Evolutionary conservation across 306 rosid genomes (phyloP), one percentile per base, ranked within the genome.

Genomic region (Lathyrus sativus): DNA sequence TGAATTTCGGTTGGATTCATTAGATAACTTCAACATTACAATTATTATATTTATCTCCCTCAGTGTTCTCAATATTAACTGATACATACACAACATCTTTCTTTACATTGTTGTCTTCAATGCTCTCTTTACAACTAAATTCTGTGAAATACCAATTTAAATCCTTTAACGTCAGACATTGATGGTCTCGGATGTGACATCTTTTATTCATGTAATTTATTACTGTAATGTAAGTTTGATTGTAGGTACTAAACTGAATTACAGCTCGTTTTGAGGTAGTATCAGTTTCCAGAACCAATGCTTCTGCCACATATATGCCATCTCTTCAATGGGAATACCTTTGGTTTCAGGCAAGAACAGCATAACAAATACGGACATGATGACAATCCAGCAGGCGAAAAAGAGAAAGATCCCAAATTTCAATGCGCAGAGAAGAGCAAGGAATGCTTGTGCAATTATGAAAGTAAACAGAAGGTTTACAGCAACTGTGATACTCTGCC

Each of bases 231-330:
- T 9, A 45, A 48, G 35, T 12, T 51, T 53, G 38, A 41, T 56
- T 15, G 39, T 50, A 51, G n/a, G 44, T 51, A 11, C 31, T 50
- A 53, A 42, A 58, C 18, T 35, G 39, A 11, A 51, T 29, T 39
- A 38, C n/a, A 43, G 37, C 38, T 50, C 22, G 19, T 56, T 29
- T 28, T 38, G 59, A 29, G 86, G 75, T 71, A 91, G 62, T 29
- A 87, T 44, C 67, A 51, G 70, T 64, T 74, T 81, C 85, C 85
- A 81, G 64, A 81, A 81, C 85, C 85, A 77, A 59, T 81, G 85
- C 57, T 7, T 74, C 63, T 54, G 70, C 85, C 85, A 81, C 73
- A 81, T 69, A 26, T 39, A 57, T 6, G 69, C 0, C 85, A 81
- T 81, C 64, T 81, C 82, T 53, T 81, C 85, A 70, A 81, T 81